A percentile compares a stretch with the other conserved stretches of the same genome.
These are phyloP conservation scores for Salix exigua DNA, from an alignment of 345 rosid species.

Conservation along the genomic window DNA sequence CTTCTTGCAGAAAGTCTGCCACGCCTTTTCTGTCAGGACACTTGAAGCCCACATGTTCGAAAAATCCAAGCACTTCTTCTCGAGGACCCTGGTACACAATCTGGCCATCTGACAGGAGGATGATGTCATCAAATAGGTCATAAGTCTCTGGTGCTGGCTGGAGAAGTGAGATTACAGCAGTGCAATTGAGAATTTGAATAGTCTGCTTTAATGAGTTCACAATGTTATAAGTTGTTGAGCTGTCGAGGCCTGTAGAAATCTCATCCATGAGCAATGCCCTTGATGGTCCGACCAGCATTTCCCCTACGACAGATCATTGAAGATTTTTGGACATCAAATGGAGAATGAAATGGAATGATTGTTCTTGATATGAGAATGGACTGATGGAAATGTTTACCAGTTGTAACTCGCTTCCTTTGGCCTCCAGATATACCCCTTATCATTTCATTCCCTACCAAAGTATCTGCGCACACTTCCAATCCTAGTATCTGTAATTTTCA, in stretches of 20 bases:
- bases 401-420: slow-evolving; percentile 76
- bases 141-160: slow-evolving; percentile 82
- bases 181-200: slow-evolving; percentile 58
- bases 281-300: slow-evolving; percentile 70
- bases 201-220: slow-evolving; percentile 67
- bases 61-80: slow-evolving; percentile 49
- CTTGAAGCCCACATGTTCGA: slow-evolving; percentile 58
- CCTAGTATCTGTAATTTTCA: slow-evolving; percentile 55
- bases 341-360: neutral
- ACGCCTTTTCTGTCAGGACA: slow-evolving; percentile 75
- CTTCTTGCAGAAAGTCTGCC: slow-evolving; percentile 83
- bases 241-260: slow-evolving; percentile 75
- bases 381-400: slow-evolving; percentile 38
- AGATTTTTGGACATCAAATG: neutral
- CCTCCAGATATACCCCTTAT: slow-evolving; percentile 81
- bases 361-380: neutral
- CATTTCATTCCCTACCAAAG: slow-evolving; percentile 68
- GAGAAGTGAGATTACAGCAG: slow-evolving; percentile 65
- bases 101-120: slow-evolving; percentile 62
- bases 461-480: slow-evolving; percentile 66
- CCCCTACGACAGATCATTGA: slow-evolving; percentile 34
- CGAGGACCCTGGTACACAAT: slow-evolving; percentile 71
- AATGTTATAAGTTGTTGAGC: slow-evolving; percentile 73
- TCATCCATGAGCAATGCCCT: slow-evolving; percentile 73
- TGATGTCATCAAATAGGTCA: slow-evolving; percentile 66